Conservation (phyloP, 208 protist genomes). For the Leishmania arabica region DNA sequence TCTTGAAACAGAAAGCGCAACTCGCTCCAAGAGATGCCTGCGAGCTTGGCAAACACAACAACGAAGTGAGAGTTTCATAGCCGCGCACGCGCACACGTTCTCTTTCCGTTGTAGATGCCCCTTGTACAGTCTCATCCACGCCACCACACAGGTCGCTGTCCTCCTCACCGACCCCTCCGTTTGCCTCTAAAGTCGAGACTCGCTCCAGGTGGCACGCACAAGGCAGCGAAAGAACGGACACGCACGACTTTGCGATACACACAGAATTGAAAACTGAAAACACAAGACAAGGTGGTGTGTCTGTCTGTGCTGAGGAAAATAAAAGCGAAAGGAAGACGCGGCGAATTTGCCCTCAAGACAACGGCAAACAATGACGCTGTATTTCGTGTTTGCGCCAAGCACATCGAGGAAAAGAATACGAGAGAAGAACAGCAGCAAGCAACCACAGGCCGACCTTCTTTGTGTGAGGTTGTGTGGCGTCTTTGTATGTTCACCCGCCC, state of each 20-base stretch:
- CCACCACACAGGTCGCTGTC: not conserved
- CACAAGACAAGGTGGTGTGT: no score
- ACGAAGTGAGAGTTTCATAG: not conserved
- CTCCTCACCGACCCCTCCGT: not conserved
- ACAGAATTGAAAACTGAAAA: not conserved
- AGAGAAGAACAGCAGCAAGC: not conserved
- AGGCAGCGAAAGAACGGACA: not conserved
- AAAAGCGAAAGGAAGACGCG: no score
- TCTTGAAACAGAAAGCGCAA: not conserved
- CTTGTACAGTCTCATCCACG: not conserved
- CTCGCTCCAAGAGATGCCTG: not conserved
- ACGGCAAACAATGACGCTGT: no score
- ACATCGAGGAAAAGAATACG: not conserved
- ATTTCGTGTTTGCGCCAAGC: not conserved
- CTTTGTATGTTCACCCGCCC: not conserved
- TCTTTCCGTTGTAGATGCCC: not conserved
- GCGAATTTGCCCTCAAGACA: no score
- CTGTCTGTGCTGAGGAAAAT: no score
- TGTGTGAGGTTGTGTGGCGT: not conserved
- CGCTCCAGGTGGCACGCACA: no score
- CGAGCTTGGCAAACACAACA: not conserved
- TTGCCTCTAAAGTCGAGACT: not conserved
- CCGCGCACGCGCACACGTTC: not conserved
- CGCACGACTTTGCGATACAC: not conserved
- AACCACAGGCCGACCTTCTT: not conserved